These are phyloP conservation scores for Mesembryanthemum crystallinum DNA, from an alignment of 148 eudicot genomes.

Conservation along the genomic window DNA sequence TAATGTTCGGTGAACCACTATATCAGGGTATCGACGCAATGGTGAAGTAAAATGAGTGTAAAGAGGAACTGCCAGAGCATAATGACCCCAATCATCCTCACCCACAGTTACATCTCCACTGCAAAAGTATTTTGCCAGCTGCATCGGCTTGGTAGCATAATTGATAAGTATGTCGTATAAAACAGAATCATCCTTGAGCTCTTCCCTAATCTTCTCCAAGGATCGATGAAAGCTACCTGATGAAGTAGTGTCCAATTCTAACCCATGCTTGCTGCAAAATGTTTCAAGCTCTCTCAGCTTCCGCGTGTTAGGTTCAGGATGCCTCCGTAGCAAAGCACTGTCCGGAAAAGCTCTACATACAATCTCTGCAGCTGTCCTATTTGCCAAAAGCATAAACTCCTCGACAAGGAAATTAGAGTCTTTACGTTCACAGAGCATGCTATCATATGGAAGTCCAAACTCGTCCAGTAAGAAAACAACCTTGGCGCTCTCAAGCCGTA, in stretches of 20 bases:
- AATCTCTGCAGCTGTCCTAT: slow-evolving; percentile 81
- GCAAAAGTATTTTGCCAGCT: slow-evolving; percentile 77
- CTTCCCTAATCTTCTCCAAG: slow-evolving; percentile 55
- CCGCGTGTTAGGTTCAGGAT: slow-evolving; percentile 79
- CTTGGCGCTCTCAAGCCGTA: slow-evolving; percentile 68
- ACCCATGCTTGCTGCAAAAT: slow-evolving; percentile 74
- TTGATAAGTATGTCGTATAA: slow-evolving; percentile 67
- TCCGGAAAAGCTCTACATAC: slow-evolving; percentile 70
- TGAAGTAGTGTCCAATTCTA: slow-evolving; percentile 67
- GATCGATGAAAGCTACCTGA: slow-evolving; percentile 61
- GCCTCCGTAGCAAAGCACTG: slow-evolving; percentile 73
- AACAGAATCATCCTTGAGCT: slow-evolving; percentile 61
- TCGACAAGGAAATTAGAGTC: slow-evolving; percentile 80
- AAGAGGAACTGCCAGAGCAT: slow-evolving; percentile 80
- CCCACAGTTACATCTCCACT: slow-evolving; percentile 59
- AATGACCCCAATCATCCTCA: slow-evolving; percentile 66
- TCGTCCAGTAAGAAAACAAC: slow-evolving; percentile 62
- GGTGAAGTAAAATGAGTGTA: slow-evolving; percentile 97
- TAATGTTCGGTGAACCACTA: slow-evolving; percentile 74
- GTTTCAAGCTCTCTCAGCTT: slow-evolving; percentile 73
- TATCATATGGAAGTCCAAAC: slow-evolving; percentile 70
- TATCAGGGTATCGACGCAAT: slow-evolving; percentile 84
- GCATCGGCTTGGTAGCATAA: slow-evolving; percentile 88
- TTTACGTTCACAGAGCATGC: slow-evolving; percentile 44
- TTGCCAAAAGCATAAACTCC: slow-evolving; percentile 96